Conservation (phyloP, 2,329 filamentous ascomycete species). For the Fusarium camptoceras region DNA sequence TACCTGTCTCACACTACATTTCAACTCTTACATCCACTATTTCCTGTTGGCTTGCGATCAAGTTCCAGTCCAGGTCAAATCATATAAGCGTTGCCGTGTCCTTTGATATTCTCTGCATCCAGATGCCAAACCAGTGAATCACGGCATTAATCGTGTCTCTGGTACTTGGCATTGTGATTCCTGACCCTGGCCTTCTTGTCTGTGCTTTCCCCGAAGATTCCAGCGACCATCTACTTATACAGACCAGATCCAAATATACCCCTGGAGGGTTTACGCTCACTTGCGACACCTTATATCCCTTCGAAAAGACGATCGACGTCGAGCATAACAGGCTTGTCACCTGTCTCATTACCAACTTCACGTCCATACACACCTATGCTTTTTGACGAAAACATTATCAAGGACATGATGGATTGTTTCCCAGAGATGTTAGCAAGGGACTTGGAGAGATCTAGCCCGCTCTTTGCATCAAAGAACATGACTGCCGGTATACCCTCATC, state of each 20-base stretch:
- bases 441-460: conserved; percentile 60
- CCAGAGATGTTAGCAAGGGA: conserved; percentile 68
- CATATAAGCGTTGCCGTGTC: conserved; percentile 35
- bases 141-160: conserved; percentile 29
- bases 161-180: conserved; percentile 14
- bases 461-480: conserved; percentile 64
- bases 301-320: conserved; percentile 52
- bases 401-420: conserved; percentile 57
- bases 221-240: conserved; percentile 44
- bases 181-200: conserved; percentile 28
- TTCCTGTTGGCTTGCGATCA: conserved; percentile 24
- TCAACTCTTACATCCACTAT: conserved; percentile 34
- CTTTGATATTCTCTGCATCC: conserved; percentile 11
- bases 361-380: conserved; percentile 40
- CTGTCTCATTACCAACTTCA: conserved; percentile 51
- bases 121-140: conserved; percentile 19
- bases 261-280: conserved; percentile 18
- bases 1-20: conserved; percentile 32
- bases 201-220: conserved; percentile 33
- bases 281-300: conserved; percentile 33
- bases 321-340: conserved; percentile 55
- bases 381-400: conserved; percentile 44
- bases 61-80: conserved; percentile 35
- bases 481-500: conserved; percentile 62
- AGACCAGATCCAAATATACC: conserved; percentile 35